Conservation (phyloP, 2,329 filamentous ascomycete species). For the Diaporthe sp. region DNA sequence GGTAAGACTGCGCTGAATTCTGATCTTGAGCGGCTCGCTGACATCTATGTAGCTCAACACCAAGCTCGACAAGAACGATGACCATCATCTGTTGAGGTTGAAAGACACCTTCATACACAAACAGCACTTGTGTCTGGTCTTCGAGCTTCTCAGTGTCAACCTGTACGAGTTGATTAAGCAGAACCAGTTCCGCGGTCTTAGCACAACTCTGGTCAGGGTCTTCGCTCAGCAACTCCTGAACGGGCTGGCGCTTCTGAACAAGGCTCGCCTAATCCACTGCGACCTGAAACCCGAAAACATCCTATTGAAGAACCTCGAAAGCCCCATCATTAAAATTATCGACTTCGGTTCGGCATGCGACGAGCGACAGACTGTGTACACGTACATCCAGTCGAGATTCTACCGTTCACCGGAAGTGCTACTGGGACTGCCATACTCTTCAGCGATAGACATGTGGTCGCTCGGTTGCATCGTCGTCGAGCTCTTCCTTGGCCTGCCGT, state of each 20-base stretch:
- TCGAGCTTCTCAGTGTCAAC: conserved; percentile 96
- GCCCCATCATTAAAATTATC: conserved; percentile 99
- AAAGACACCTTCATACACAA: conserved; percentile 99
- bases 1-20: conserved; percentile 60
- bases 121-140: conserved; percentile 96
- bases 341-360: conserved; percentile 99
- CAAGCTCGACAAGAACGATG: conserved; percentile 98
- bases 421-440: conserved; percentile 95
- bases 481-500: conserved; percentile 90
- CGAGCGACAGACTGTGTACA: conserved; percentile 98
- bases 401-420: conserved; percentile 97
- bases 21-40: conserved; percentile 3
- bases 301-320: conserved; percentile 95
- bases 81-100: conserved; percentile 92
- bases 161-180: conserved; percentile 99
- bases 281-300: conserved; percentile 99
- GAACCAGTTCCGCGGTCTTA: conserved; percentile 97
- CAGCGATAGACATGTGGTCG: conserved; percentile 99
- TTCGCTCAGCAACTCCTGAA: conserved; percentile 98
- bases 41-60: conserved; percentile 80
- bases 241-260: conserved; percentile 90
- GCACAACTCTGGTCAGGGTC: conserved; percentile 95
- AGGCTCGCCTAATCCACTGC: conserved; percentile 96
- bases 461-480: conserved; percentile 98
- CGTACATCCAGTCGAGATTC: conserved; percentile 98